These are phyloP conservation scores for Cytospora schulzeri DNA, from an alignment of 2,329 filamentous ascomycete genomes.

Conservation along the genomic window DNA sequence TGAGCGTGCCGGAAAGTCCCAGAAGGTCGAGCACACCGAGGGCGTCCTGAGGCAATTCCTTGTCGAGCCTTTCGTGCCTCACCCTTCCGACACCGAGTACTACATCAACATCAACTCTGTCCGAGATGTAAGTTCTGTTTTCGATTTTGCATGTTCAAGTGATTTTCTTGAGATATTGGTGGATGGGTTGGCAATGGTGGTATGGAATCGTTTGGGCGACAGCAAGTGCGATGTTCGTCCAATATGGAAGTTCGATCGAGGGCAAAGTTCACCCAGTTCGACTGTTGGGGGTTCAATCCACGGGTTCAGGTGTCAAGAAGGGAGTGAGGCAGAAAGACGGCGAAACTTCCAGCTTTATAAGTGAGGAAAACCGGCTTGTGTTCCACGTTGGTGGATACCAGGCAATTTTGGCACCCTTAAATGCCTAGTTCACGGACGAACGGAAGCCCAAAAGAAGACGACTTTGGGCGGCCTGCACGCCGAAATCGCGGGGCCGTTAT, in stretches of 20 bases:
- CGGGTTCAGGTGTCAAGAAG: not conserved
- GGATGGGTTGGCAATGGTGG: slow-evolving; percentile 5
- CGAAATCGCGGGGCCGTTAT: slow-evolving; percentile 23
- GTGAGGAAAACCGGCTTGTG: slow-evolving; percentile 13
- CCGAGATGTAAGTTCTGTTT: slow-evolving; percentile 77
- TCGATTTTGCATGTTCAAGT: slow-evolving; percentile 30
- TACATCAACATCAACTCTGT: slow-evolving; percentile 99
- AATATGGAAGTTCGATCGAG: not conserved
- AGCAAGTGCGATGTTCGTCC: slow-evolving; percentile 21
- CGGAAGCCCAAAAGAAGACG: slow-evolving; percentile 25
- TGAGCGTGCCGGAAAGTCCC: slow-evolving; percentile 85
- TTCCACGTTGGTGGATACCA: slow-evolving; percentile 25
- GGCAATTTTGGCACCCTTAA: slow-evolving; percentile 18
- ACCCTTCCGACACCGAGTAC: slow-evolving; percentile 94
- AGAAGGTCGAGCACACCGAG: slow-evolving; percentile 89
- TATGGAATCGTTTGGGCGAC: slow-evolving; percentile 2
- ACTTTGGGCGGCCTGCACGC: slow-evolving; percentile 20
- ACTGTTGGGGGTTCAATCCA: not conserved
- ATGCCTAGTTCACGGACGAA: slow-evolving; percentile 25
- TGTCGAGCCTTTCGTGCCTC: slow-evolving; percentile 97
- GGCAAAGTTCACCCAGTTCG: not conserved
- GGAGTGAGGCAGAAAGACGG: not conserved
- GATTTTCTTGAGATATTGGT: slow-evolving; percentile 3
- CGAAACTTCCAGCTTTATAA: slow-evolving; percentile 8
- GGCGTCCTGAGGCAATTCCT: slow-evolving; percentile 93